Conservation (phyloP, 2,329 filamentous ascomycete species). For the Phaeosphaeria sp. region DNA sequence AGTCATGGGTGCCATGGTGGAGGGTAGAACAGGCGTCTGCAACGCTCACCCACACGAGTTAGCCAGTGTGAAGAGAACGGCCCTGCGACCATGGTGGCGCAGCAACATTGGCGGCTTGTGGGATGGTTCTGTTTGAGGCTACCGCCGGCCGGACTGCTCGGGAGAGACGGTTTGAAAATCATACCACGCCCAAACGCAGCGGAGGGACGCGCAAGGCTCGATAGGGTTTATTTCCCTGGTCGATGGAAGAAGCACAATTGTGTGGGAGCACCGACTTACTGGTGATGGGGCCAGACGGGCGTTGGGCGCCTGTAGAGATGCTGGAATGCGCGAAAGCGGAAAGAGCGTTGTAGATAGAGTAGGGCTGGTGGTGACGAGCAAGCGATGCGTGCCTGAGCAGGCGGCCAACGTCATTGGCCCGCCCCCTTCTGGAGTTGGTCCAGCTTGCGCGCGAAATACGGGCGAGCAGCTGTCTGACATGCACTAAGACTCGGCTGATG, state of each 20-base stretch:
- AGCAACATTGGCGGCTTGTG: slow-evolving; percentile 9
- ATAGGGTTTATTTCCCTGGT: not conserved
- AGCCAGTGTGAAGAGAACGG: slow-evolving; percentile 5
- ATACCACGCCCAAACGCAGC: not conserved
- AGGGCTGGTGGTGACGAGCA: slow-evolving; percentile 2
- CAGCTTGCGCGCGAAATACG: slow-evolving; percentile 9
- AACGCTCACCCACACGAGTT: not conserved
- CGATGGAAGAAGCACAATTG: not conserved
- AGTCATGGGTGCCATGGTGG: slow-evolving; percentile 49
- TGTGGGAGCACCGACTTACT: slow-evolving; percentile 12
- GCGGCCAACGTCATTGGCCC: slow-evolving; percentile 8
- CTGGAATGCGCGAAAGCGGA: not conserved
- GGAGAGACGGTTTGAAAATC: not conserved
- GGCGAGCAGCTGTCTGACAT: slow-evolving; percentile 13
- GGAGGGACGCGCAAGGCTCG: not conserved
- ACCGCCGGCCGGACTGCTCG: not conserved
- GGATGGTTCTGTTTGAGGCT: not conserved
- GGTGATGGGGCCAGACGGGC: slow-evolving; percentile 12
- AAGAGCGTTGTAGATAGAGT: not conserved
- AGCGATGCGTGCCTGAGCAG: slow-evolving; percentile 7
- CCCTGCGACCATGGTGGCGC: slow-evolving; percentile 18
- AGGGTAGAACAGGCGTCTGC: not conserved
- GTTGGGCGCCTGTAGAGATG: slow-evolving; percentile 1
- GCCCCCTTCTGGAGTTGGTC: slow-evolving; percentile 7
- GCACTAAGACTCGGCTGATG: not conserved